A percentile compares a stretch with the other conserved stretches of the same genome.
phyloP scores from a whole-genome alignment of 495 filamentous ascomycete species.

The Venustampulla echinocandica region DNA sequence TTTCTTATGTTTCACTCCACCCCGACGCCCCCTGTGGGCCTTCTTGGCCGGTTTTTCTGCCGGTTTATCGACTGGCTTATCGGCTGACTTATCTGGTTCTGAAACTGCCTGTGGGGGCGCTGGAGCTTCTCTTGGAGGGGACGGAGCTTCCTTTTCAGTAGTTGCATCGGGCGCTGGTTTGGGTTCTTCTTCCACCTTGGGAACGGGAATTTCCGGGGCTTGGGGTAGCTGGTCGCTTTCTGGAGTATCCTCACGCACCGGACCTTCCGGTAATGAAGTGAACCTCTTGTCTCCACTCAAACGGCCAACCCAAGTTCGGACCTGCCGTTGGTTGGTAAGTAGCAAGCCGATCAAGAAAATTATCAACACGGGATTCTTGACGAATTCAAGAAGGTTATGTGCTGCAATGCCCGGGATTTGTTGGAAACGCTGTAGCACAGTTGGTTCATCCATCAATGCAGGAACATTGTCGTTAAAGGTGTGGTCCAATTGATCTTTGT shows the following conservation, averaged over 20 bases:
- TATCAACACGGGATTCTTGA: constrained; percentile 40
- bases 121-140: neutral
- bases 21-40: constrained; percentile 65
- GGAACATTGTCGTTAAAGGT: constrained; percentile 16
- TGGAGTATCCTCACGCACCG: neutral
- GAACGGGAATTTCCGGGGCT: neutral
- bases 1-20: constrained; percentile 67
- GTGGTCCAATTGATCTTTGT: constrained; percentile 6
- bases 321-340: constrained; percentile 3
- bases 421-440: constrained; percentile 29
- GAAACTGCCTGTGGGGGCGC: neutral
- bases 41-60: constrained; percentile 46
- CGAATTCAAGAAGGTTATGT: constrained; percentile 31
- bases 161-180: neutral
- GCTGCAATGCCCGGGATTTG: constrained; percentile 29
- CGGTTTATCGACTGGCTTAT: constrained; percentile 28
- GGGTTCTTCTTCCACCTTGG: neutral
- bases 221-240: neutral
- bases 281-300: constrained; percentile 2
- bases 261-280: neutral
- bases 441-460: constrained; percentile 8
- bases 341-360: constrained; percentile 27
- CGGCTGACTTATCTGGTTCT: constrained; percentile 3
- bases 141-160: neutral
- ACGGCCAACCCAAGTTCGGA: constrained; percentile 9